Conservation (phyloP, 768 basidiomycete genomes). For the Boletellus sp. region DNA sequence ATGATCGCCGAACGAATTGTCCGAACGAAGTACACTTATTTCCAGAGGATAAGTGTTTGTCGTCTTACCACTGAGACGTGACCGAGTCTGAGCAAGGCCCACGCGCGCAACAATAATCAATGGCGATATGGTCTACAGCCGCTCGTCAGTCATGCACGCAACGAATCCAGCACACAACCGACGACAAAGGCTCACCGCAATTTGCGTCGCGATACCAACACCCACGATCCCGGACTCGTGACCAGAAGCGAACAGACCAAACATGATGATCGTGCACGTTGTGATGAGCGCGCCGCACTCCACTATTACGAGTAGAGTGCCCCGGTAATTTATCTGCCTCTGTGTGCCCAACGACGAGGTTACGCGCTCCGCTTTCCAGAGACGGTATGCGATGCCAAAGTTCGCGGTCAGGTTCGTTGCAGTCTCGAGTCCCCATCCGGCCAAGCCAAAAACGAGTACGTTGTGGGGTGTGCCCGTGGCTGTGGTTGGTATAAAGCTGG, state of each 20-base stretch:
- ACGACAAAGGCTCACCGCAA: constrained; percentile 10
- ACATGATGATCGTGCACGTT: constrained; percentile 16
- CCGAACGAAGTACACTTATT: not conserved
- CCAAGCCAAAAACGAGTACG: constrained; percentile 7
- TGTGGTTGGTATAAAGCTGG: constrained; percentile 11
- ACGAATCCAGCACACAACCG: not conserved
- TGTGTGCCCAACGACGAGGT: constrained; percentile 3
- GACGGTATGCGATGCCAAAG: constrained; percentile 18
- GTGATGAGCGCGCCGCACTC: constrained; percentile 23
- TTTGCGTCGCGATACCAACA: constrained; percentile 16
- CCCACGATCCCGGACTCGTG: constrained; percentile 13
- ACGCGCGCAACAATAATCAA: constrained; percentile 17
- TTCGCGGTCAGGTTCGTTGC: constrained; percentile 15
- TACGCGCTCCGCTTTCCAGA: constrained; percentile 7
- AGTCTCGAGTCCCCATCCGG: constrained; percentile 20
- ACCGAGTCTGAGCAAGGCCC: constrained; percentile 5
- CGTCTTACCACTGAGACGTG: not conserved
- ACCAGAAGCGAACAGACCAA: constrained; percentile 11
- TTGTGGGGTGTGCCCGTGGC: constrained; percentile 1
- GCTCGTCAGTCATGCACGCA: not conserved
- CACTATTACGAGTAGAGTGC: constrained; percentile 14
- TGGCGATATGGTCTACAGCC: constrained; percentile 14
- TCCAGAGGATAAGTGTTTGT: not conserved
- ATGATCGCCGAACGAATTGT: not conserved
- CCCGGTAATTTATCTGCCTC: constrained; percentile 8